Evolutionary conservation across 2,329 filamentous ascomycete species (phyloP).

Genomic region (Stagonosporopsis chrysanthemi): DNA sequence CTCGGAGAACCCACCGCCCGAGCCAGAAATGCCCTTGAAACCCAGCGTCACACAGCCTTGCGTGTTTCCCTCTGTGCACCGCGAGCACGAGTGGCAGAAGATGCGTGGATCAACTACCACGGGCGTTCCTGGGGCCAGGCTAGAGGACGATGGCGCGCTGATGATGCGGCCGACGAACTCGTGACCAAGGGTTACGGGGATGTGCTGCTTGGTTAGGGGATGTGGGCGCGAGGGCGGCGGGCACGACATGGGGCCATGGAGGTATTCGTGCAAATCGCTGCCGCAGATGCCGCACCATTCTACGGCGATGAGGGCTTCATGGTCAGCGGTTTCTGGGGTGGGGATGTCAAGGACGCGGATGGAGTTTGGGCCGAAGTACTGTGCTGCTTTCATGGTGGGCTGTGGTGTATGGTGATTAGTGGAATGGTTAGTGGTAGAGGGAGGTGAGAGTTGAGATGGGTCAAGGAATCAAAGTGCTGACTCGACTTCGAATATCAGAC

Average conservation of each 20-base stretch:
- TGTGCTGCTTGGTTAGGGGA: constrained; percentile 25
- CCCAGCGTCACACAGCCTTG: constrained; percentile 35
- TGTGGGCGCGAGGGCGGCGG: constrained; percentile 30
- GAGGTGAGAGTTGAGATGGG: not conserved
- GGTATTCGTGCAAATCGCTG: constrained; percentile 40
- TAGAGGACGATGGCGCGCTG: constrained; percentile 25
- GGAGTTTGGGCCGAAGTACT: constrained; percentile 36
- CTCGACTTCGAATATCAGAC: not conserved
- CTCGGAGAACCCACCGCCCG: constrained; percentile 41
- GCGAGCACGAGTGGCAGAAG: constrained; percentile 35
- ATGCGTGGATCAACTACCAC: constrained; percentile 43
- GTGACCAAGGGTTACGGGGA: constrained; percentile 43
- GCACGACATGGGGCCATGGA: constrained; percentile 25
- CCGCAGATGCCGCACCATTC: constrained; percentile 46
- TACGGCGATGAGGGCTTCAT: constrained; percentile 39
- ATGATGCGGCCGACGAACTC: constrained; percentile 42
- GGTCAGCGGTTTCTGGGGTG: constrained; percentile 27
- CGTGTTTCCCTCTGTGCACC: constrained; percentile 25
- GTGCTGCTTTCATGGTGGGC: constrained; percentile 43
- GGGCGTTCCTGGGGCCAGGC: constrained; percentile 32
- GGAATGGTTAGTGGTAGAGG: not conserved
- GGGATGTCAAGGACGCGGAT: constrained; percentile 38
- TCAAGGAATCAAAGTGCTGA: not conserved
- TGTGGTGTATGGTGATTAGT: not conserved
- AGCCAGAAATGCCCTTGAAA: constrained; percentile 37